Evolutionary conservation across 1,139 yeast genomes (phyloP).

Genomic region (Kurtzmaniella quercitrusa): DNA sequence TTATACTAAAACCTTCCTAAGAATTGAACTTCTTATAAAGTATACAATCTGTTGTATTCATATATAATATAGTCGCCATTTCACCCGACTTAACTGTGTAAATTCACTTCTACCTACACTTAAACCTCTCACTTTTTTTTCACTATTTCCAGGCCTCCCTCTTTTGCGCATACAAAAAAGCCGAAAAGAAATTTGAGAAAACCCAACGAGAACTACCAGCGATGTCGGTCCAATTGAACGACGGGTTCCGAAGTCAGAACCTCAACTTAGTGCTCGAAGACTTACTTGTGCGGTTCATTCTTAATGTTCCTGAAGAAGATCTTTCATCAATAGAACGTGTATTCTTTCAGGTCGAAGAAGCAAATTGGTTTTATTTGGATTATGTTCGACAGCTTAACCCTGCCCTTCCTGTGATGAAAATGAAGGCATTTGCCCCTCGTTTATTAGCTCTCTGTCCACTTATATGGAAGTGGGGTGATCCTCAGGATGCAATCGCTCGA

Average conservation of each 20-base stretch:
- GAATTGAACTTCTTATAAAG: too few species aligned
- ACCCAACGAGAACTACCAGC: neutral
- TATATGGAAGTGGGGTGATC: slow-evolving; percentile 83
- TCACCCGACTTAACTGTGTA: too few species aligned
- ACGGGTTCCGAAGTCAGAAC: slow-evolving; percentile 54
- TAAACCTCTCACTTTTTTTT: neutral
- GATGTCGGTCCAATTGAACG: slow-evolving; percentile 55
- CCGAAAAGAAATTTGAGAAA: neutral
- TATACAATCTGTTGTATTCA: too few species aligned
- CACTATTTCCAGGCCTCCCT: too few species aligned
- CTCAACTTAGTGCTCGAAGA: slow-evolving; percentile 83
- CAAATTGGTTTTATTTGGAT: slow-evolving; percentile 96
- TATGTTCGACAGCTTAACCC: slow-evolving; percentile 75
- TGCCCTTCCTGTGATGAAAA: slow-evolving; percentile 69
- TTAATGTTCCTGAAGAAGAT: slow-evolving; percentile 91
- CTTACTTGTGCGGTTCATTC: slow-evolving; percentile 79
- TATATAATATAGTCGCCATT: too few species aligned
- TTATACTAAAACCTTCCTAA: too few species aligned
- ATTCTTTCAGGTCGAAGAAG: slow-evolving; percentile 94
- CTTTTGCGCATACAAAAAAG: too few species aligned
- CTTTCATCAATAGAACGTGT: slow-evolving; percentile 81
- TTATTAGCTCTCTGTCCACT: slow-evolving; percentile 78
- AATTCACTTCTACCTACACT: too few species aligned
- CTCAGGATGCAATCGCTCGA: slow-evolving; percentile 65
- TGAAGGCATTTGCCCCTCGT: slow-evolving; percentile 73